A percentile compares a stretch with the other conserved stretches of the same genome.
Evolutionary conservation across 768 basidiomycete species (phyloP).

Genomic region (Boletus rex-veris): DNA sequence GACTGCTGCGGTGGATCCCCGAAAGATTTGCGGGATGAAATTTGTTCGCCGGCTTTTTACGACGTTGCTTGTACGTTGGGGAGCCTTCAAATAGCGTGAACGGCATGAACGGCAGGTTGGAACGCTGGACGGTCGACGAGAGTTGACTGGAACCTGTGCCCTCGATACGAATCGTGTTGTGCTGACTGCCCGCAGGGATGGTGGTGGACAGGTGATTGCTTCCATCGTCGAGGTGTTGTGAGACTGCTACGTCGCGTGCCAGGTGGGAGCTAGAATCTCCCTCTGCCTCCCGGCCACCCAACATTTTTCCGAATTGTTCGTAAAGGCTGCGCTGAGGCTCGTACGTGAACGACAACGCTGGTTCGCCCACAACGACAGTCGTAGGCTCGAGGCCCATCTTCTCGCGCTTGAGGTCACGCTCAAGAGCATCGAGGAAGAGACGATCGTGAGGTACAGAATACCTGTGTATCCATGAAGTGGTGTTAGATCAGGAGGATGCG

Average conservation of each 20-base stretch:
- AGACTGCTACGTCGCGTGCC: constrained; percentile 24
- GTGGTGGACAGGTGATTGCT: constrained; percentile 16
- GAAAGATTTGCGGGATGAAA: constrained; percentile 25
- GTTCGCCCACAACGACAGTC: constrained; percentile 72
- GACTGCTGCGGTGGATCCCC: constrained; percentile 25
- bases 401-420: constrained; percentile 93
- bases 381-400: constrained; percentile 88
- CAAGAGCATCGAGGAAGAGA: constrained; percentile 93
- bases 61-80: constrained; percentile 84
- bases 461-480: constrained; percentile 41
- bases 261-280: constrained; percentile 33
- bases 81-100: constrained; percentile 81
- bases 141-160: constrained; percentile 13
- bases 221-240: constrained; percentile 10
- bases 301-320: constrained; percentile 73
- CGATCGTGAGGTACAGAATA: constrained; percentile 97
- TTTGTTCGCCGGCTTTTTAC: constrained; percentile 62
- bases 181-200: constrained; percentile 1
- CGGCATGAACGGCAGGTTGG: constrained; percentile 47
- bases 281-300: constrained; percentile 35
- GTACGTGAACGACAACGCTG: constrained; percentile 84
- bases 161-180: constrained; percentile 27
- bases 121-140: constrained; percentile 18
- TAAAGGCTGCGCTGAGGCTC: constrained; percentile 82
- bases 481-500: not conserved